Percentiles rank a stretch among this genome's conserved stretches.
These are phyloP conservation scores for Aspergillus ruber DNA, from an alignment of 2,329 filamentous ascomycete genomes.

Conservation along the genomic window DNA sequence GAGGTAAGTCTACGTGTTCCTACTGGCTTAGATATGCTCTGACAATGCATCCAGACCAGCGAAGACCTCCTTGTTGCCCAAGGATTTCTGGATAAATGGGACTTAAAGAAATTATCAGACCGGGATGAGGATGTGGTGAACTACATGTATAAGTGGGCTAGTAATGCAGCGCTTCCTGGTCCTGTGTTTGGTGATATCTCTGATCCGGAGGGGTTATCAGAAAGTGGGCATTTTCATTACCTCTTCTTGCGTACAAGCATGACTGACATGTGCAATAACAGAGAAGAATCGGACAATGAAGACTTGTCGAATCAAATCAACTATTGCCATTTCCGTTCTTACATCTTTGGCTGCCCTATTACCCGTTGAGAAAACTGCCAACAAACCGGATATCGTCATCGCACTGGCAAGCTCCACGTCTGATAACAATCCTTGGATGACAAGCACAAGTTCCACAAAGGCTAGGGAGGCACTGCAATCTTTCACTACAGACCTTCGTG, in stretches of 20 bases:
- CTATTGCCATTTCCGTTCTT: conserved; percentile 26
- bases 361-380: conserved; percentile 13
- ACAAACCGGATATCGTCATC: conserved; percentile 21
- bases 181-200: conserved; percentile 22
- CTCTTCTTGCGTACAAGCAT: neutral
- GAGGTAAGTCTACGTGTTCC: conserved; percentile 14
- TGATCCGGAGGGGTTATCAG: conserved; percentile 16
- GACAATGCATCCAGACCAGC: conserved; percentile 18
- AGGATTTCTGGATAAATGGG: conserved; percentile 16
- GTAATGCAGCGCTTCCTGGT: conserved; percentile 23
- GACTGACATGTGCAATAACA: conserved; percentile 4
- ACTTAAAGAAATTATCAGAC: conserved; percentile 9
- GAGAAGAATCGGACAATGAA: conserved; percentile 17
- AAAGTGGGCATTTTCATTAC: conserved; percentile 7
- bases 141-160: conserved; percentile 28
- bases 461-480: conserved; percentile 13
- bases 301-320: conserved; percentile 19
- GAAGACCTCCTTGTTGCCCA: conserved; percentile 26
- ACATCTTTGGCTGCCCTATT: conserved; percentile 12
- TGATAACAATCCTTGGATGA: conserved; percentile 31
- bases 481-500: conserved; percentile 4
- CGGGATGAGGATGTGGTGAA: conserved; percentile 19
- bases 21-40: neutral
- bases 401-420: conserved; percentile 28
- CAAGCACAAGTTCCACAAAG: conserved; percentile 12